Evolutionary conservation across 257 asterid genomes (phyloP), one percentile per base, ranked within the genome.

Genomic region (Solanum sejunctum): DNA sequence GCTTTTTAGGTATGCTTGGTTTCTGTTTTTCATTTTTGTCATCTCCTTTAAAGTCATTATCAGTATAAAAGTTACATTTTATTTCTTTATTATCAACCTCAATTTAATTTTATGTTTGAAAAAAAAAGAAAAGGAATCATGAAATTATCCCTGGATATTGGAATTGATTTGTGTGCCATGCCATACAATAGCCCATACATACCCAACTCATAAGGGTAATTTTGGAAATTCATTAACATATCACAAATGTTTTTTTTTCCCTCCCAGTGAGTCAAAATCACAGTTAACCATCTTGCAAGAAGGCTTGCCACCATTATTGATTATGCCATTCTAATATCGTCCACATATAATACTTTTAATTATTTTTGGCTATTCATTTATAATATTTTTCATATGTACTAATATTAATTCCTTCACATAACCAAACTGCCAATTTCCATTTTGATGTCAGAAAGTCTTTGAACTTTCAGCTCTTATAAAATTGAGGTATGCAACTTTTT

Each of bases 261-360:
- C 75, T 81, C 83, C 39, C 26, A 83, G 49, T 49, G 49, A 84
- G 86, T 87, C 91, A 87, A 89, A 88, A 10, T 64, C 84, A 12
- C 16, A 77, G 71, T 85, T 43, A 77, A 51, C 63, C 82, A 54
- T 83, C 43, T 15, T 45, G 21, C 75, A 39, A 54, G 67, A 45
- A 60, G 75, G 80, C 64, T 88, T 89, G 91, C 90, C 90, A 90
- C 92, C 93, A 90, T 85, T 87, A 77, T 77, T 77, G 45, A 51
- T 77, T 63, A 77, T 15, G 26, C 63, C 82, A 86, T 71, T 86
- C 18, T 83, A 75, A 78, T 85, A 85, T 85, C 81, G 80, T 84
- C 89, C 91, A 85, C 90, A 87, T 82, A 84, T 69, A 56, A 18
- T 75, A 2, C n/a, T 8, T 12, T 10, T 45, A 2, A 7, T 72